phyloP scores from a whole-genome alignment of 306 rosid species.

The Trifolium fragiferum region DNA sequence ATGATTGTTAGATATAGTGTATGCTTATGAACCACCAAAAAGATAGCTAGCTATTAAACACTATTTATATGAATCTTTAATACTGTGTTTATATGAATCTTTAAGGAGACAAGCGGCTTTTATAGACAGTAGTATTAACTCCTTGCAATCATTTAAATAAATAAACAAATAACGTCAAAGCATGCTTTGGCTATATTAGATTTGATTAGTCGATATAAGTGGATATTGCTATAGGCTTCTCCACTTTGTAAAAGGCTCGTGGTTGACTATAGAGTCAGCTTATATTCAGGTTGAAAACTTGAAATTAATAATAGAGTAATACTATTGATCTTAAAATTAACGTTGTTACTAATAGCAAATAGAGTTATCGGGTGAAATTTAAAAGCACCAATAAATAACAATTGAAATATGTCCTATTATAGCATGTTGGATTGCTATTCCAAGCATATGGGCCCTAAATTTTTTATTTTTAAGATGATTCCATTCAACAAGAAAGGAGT shows the following conservation, averaged over 20 bases:
- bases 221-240: constrained; percentile 10
- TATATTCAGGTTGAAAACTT: constrained; percentile 1
- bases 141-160: constrained; percentile 43
- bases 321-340: too few relatives aligned
- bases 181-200: constrained; percentile 16
- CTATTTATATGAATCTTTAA: constrained; percentile 33
- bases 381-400: constrained; percentile 34
- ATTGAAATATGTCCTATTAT: constrained; percentile 1
- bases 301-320: not conserved
- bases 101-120: constrained; percentile 47
- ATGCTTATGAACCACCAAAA: constrained; percentile 41
- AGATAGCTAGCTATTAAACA: constrained; percentile 30
- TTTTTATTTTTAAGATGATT: too few relatives aligned
- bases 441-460: too few relatives aligned
- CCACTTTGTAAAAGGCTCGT: constrained; percentile 13
- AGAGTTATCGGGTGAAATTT: not conserved
- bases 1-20: constrained; percentile 16
- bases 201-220: constrained; percentile 25
- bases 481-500: too few relatives aligned
- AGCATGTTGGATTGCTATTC: not conserved
- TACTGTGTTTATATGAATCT: constrained; percentile 14
- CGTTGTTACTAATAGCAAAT: not conserved
- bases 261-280: constrained; percentile 29
- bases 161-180: constrained; percentile 37
- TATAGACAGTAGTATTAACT: constrained; percentile 35